Base-by-base conservation (phyloP, 495 filamentous ascomycete species). In the Lophiotrema nucula region DNA sequence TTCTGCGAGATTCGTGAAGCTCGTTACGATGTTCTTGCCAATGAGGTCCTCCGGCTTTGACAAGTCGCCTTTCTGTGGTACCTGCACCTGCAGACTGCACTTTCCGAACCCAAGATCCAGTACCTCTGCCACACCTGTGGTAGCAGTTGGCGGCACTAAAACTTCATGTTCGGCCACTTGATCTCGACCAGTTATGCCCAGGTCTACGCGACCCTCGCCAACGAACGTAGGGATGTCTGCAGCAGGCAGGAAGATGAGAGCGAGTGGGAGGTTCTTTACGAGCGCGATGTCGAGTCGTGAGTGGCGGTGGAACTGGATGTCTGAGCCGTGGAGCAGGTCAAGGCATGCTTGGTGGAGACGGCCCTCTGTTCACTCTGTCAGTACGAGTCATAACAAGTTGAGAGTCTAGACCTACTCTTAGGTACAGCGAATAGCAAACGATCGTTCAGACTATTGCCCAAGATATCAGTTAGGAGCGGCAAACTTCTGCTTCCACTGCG, bases 221-320 rank as follows among this genome's bases (percentile, higher is more conserved):
- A 98, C 90, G 64, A 97, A 97, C 49, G 88, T 92, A 23, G 93
- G 95, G 68, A 98, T 98, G 71, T 97, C 93, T 51, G 89, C 92
- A 28, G 90, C 93, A 22, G 93, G 93, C 33, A 98, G 89, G 80
- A 98, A 98, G 73, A 98, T 83, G 58, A 98, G 88, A 12, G 92
- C 95, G 57, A 98, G 89, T 26, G 88, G 89, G 27, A 92, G 83
- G 75, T 97, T 97, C 77, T 93, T 88, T 69, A 96, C 92, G 19
- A 97, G 83, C 13, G 93, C 93, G 72, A 97, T 96, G 73, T 98
- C 93, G 58, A 96, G 87, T 46, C 93, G 88, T 70, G 83, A 87
- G 76, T 95, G 89, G 70, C 92, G 87, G 64, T 84, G 85, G 77
- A 97, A 98, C 75, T 98, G 90, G 66, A 98, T 93, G 73, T 97